A percentile compares a stretch with the other conserved stretches of the same genome.
These are phyloP conservation scores for Vaccinium macrocarpon DNA, from an alignment of 148 eudicot species.

Conservation along the genomic window DNA sequence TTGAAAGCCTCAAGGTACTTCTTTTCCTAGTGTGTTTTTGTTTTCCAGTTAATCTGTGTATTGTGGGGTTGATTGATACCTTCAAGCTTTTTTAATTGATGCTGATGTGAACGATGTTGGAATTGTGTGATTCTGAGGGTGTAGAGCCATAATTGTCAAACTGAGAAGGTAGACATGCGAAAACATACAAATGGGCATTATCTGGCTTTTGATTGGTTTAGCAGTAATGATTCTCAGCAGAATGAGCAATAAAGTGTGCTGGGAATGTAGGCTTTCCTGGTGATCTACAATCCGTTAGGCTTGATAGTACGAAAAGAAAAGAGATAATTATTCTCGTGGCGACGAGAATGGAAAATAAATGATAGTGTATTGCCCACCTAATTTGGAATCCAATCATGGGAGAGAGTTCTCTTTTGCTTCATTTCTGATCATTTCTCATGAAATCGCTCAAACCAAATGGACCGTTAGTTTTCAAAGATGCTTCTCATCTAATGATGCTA, in stretches of 20 bases:
- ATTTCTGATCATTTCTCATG: too few species aligned
- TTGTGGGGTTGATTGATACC: neutral
- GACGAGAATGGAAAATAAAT: neutral
- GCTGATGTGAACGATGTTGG: too few species aligned
- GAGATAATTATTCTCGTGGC: neutral
- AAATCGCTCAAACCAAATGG: too few species aligned
- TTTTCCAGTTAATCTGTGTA: neutral
- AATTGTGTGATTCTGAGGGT: neutral
- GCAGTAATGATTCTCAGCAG: neutral
- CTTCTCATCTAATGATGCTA: too few species aligned
- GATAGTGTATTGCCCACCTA: neutral
- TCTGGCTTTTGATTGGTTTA: neutral
- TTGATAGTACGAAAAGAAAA: neutral
- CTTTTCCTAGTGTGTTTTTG: neutral
- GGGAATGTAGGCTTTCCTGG: neutral
- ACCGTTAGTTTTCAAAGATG: too few species aligned
- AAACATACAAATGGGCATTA: neutral
- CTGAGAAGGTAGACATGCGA: neutral
- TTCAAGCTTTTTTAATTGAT: neutral
- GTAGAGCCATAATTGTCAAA: neutral
- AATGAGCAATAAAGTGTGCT: neutral
- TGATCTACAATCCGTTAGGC: neutral
- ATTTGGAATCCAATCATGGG: too few species aligned
- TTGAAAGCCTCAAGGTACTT: slow-evolving; percentile 40
- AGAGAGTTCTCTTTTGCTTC: too few species aligned